A percentile compares a stretch with the other conserved stretches of the same genome.
These are phyloP conservation scores for Apiospora saccharicola DNA, from an alignment of 2,329 filamentous ascomycete species.

Conservation along the genomic window DNA sequence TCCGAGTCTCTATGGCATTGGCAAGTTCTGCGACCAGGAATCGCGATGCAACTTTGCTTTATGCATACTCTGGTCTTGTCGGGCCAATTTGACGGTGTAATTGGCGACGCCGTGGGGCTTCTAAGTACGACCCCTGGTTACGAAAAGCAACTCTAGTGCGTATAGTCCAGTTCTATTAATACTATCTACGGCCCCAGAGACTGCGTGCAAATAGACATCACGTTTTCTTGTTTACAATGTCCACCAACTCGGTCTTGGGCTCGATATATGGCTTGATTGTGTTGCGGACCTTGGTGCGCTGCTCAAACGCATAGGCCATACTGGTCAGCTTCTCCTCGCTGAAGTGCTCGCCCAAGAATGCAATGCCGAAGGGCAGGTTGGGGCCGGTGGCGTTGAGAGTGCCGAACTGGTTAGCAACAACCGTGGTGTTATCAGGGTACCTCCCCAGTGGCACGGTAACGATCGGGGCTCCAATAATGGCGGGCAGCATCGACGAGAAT, in stretches of 20 bases:
- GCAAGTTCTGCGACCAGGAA: neutral
- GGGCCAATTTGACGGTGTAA: neutral
- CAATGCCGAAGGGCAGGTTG: conserved; percentile 66
- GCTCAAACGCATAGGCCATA: conserved; percentile 74
- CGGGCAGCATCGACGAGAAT: conserved; percentile 56
- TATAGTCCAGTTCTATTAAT: neutral
- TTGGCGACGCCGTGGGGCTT: neutral
- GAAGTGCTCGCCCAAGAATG: conserved; percentile 68
- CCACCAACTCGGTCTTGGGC: conserved; percentile 43
- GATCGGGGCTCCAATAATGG: conserved; percentile 64
- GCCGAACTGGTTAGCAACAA: conserved; percentile 52
- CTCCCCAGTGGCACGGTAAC: conserved; percentile 70
- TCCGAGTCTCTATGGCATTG: neutral
- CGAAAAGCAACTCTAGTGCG: neutral
- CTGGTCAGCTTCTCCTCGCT: conserved; percentile 68
- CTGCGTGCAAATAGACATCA: neutral
- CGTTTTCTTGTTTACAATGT: conserved; percentile 30
- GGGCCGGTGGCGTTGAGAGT: conserved; percentile 60
- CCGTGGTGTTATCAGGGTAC: conserved; percentile 51
- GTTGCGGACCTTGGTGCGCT: conserved; percentile 52
- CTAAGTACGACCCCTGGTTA: neutral
- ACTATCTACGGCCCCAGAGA: neutral
- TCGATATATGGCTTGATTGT: conserved; percentile 39
- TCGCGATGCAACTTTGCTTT: neutral
- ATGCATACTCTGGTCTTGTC: neutral